A percentile compares a stretch with the other conserved stretches of the same genome.
Evolutionary conservation across 495 filamentous ascomycete genomes (phyloP).

Genomic region (Penicillium malachiteum): DNA sequence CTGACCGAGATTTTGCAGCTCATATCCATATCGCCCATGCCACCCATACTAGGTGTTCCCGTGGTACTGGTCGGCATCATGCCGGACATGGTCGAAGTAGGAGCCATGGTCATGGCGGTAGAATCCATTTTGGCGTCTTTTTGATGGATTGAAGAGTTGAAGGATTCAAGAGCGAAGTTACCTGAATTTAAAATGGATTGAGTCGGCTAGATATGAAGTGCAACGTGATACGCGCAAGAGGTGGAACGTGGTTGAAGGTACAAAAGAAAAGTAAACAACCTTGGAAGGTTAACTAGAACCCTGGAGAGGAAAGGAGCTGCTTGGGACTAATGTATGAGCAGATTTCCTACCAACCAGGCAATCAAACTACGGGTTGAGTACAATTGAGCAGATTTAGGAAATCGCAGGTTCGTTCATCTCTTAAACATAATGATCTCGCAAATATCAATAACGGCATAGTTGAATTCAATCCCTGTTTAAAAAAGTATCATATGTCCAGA

Average conservation of each 20-base stretch:
- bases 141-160: background rate
- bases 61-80: background rate
- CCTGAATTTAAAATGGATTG: too few species aligned
- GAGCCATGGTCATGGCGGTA: slow-evolving; percentile 10
- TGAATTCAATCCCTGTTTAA: too few species aligned
- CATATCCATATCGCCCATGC: slow-evolving; percentile 19
- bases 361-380: slow-evolving; percentile 8
- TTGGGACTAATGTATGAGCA: slow-evolving; percentile 10
- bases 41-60: slow-evolving; percentile 8
- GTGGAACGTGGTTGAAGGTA: background rate
- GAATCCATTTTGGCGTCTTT: background rate
- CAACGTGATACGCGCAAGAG: too few species aligned
- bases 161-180: background rate
- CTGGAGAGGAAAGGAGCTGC: too few species aligned
- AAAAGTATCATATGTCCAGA: slow-evolving; percentile 4
- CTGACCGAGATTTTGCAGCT: slow-evolving; percentile 46
- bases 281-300: background rate
- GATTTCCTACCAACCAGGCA: slow-evolving; percentile 4
- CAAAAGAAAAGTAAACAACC: background rate
- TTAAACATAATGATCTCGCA: too few species aligned
- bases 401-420: too few species aligned
- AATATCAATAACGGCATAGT: too few species aligned
- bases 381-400: slow-evolving; percentile 34
- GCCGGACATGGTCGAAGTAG: background rate
- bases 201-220: too few species aligned